Conservation (phyloP, 2,329 filamentous ascomycete species). For the Plenodomus lindquistii region DNA sequence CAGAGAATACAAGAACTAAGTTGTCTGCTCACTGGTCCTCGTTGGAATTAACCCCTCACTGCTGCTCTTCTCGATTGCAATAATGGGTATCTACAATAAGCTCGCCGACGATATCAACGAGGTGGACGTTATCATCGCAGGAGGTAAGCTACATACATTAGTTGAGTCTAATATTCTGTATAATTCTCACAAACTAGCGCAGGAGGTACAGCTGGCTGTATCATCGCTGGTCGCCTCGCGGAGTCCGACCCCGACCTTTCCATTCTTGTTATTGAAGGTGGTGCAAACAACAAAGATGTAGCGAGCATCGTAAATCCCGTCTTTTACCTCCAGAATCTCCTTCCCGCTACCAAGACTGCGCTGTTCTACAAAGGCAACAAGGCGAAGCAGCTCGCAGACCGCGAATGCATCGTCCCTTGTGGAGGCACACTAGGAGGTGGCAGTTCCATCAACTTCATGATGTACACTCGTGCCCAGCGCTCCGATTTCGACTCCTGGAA, state of each 20-base stretch:
- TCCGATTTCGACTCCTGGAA: conserved; percentile 59
- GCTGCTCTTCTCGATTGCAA: background rate
- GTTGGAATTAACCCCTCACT: background rate
- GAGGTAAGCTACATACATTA: conserved; percentile 41
- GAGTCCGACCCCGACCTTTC: conserved; percentile 39
- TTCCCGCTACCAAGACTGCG: conserved; percentile 54
- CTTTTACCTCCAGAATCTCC: conserved; percentile 54
- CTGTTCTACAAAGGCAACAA: conserved; percentile 58
- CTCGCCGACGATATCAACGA: conserved; percentile 47
- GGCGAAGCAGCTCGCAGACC: conserved; percentile 51
- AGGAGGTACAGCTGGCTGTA: conserved; percentile 49
- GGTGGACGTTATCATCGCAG: conserved; percentile 58
- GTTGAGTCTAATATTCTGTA: background rate
- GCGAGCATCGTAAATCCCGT: conserved; percentile 57
- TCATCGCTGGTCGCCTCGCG: conserved; percentile 50
- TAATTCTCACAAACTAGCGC: background rate
- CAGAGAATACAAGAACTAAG: background rate
- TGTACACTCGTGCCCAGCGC: conserved; percentile 51
- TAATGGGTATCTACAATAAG: conserved; percentile 39
- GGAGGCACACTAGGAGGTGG: conserved; percentile 65
- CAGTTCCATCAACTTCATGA: conserved; percentile 47
- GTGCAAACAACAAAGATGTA: conserved; percentile 57
- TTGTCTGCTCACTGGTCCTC: background rate
- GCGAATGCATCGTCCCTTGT: conserved; percentile 50
- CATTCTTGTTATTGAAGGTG: conserved; percentile 57